Evolutionary conservation across 352 stramenopile species (phyloP).

Genomic region (Phytophthora syringae): DNA sequence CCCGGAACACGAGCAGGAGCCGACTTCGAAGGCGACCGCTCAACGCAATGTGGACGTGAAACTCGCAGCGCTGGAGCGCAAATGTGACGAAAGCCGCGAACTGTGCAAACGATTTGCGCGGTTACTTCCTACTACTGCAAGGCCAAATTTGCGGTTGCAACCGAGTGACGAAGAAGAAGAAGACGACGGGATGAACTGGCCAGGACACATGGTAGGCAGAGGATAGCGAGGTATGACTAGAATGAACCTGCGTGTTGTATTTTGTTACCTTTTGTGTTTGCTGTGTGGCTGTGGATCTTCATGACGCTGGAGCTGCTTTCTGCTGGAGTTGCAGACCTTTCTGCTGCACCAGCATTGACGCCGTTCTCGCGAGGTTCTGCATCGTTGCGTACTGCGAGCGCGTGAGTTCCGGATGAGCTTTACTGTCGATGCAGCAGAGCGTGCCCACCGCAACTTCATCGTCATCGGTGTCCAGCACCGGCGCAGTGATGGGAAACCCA

Average conservation of each 20-base stretch:
- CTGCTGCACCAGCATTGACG: constrained; percentile 38
- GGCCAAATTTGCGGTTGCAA: neutral
- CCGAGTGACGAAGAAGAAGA: constrained; percentile 19
- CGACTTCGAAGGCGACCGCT: constrained; percentile 4
- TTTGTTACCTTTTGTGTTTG: constrained; percentile 8
- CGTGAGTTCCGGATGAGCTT: constrained; percentile 47
- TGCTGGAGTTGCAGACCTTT: constrained; percentile 15
- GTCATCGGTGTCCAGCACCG: constrained; percentile 2
- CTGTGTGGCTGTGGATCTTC: neutral
- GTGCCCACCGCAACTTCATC: constrained; percentile 50
- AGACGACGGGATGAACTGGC: constrained; percentile 30
- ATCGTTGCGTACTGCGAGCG: constrained; percentile 54
- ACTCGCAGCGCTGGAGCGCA: constrained; percentile 31
- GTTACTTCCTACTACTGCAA: constrained; percentile 22
- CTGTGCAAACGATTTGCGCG: constrained; percentile 20
- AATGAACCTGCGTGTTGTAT: constrained; percentile 30
- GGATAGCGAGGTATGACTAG: constrained; percentile 28
- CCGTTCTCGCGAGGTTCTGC: constrained; percentile 48
- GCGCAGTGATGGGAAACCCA: constrained; percentile 55
- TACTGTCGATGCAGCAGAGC: constrained; percentile 57
- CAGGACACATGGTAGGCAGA: constrained; percentile 37
- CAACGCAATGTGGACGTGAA: constrained; percentile 21
- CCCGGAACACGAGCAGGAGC: constrained; percentile 29
- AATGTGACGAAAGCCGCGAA: constrained; percentile 36
- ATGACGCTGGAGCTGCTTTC: constrained; percentile 11